Conservation (phyloP, 768 basidiomycete species). For the Hemileccinum impolitum region DNA sequence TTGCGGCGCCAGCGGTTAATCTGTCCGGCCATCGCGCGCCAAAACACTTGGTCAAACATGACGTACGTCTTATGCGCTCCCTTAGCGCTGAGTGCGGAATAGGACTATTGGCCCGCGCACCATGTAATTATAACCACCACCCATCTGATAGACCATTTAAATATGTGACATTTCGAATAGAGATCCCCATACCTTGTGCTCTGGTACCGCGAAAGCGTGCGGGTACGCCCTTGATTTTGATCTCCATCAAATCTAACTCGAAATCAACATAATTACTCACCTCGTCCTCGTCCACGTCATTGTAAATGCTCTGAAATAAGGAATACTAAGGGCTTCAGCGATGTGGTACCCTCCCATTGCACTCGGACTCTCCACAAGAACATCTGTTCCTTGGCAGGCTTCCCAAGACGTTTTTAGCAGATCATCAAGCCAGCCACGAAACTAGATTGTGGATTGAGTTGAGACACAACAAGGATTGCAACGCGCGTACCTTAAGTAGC, state of each 20-base stretch:
- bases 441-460: slow-evolving; percentile 44
- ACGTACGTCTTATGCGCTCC: slow-evolving; percentile 69
- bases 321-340: slow-evolving; percentile 89
- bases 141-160: slow-evolving; percentile 59
- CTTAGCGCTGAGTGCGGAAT: slow-evolving; percentile 2
- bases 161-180: slow-evolving; percentile 3
- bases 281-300: slow-evolving; percentile 98
- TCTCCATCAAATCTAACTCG: neutral
- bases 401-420: slow-evolving; percentile 94
- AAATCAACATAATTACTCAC: slow-evolving; percentile 28
- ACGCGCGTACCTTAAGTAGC: slow-evolving; percentile 64
- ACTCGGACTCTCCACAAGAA: slow-evolving; percentile 92
- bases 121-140: slow-evolving; percentile 98
- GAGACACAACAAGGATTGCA: neutral
- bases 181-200: slow-evolving; percentile 64
- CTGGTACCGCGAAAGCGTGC: slow-evolving; percentile 97
- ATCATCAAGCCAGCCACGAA: slow-evolving; percentile 98
- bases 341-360: slow-evolving; percentile 98
- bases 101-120: slow-evolving; percentile 38
- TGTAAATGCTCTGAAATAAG: slow-evolving; percentile 93
- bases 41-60: slow-evolving; percentile 98
- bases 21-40: slow-evolving; percentile 91
- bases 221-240: slow-evolving; percentile 72
- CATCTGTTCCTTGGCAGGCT: slow-evolving; percentile 91
- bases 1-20: slow-evolving; percentile 92